These are phyloP conservation scores for Monilinia fructigena DNA, from an alignment of 2,329 filamentous ascomycete species.

Conservation along the genomic window DNA sequence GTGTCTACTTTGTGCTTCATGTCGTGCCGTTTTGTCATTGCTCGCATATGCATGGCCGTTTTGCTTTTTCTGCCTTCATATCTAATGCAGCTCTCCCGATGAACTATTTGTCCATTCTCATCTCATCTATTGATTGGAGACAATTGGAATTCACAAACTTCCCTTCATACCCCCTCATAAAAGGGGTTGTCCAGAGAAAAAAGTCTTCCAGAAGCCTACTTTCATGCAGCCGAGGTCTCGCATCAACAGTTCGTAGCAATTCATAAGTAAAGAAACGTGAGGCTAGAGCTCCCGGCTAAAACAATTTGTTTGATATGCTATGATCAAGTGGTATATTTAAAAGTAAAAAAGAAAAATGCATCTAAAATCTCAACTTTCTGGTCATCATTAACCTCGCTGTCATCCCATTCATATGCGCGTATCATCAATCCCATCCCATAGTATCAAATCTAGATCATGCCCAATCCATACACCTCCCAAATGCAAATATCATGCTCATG, in stretches of 20 bases:
- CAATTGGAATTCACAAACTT: background rate
- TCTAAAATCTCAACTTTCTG: slow-evolving; percentile 14
- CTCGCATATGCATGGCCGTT: background rate
- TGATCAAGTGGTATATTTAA: slow-evolving; percentile 16
- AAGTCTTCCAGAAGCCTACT: background rate
- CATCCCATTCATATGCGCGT: slow-evolving; percentile 13
- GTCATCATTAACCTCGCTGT: slow-evolving; percentile 9
- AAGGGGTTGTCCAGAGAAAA: too few species aligned
- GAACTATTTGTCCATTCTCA: background rate
- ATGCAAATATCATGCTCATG: slow-evolving; percentile 17
- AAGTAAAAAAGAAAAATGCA: background rate
- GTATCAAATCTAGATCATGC: slow-evolving; percentile 11
- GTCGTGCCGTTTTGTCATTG: background rate
- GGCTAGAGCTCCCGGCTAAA: background rate
- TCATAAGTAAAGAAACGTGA: background rate
- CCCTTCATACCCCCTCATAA: background rate
- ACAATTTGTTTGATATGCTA: slow-evolving; percentile 14
- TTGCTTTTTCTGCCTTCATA: background rate
- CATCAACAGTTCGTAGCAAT: background rate
- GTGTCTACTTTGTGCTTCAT: background rate
- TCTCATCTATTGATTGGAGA: background rate
- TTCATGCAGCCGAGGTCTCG: background rate
- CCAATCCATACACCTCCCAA: slow-evolving; percentile 14
- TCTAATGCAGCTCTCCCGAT: background rate
- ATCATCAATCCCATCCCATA: slow-evolving; percentile 16